A percentile compares a stretch with the other conserved stretches of the same genome.
phyloP scores from a whole-genome alignment of 352 stramenopile species.

The Globisporangium nodosum region DNA sequence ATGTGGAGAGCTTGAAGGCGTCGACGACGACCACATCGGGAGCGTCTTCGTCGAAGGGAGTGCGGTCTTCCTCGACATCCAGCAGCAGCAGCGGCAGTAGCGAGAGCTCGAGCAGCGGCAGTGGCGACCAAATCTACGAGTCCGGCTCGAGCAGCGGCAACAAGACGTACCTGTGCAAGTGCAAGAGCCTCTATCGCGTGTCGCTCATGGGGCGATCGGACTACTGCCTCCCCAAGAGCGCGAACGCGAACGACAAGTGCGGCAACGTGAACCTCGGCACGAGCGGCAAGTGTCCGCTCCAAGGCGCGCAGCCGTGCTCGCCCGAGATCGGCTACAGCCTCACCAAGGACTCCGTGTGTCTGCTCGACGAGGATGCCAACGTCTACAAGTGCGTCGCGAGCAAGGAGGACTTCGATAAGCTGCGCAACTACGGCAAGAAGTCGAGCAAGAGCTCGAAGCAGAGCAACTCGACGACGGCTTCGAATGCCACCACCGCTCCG shows the following conservation, averaged over 20 bases:
- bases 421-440: conserved; percentile 46
- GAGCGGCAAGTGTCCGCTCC: conserved; percentile 46
- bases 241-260: conserved; percentile 52
- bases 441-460: conserved; percentile 20
- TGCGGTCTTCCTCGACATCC: too few relatives aligned
- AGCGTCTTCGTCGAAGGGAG: not conserved
- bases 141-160: not conserved
- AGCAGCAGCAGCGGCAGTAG: conserved; percentile 10
- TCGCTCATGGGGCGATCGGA: conserved; percentile 71
- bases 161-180: conserved; percentile 20
- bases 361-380: conserved; percentile 48
- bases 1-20: not conserved
- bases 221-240: conserved; percentile 50
- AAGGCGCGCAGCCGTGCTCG: conserved; percentile 49
- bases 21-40: not conserved
- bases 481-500: not conserved
- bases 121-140: conserved; percentile 19
- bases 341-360: conserved; percentile 53
- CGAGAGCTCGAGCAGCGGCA: conserved; percentile 19
- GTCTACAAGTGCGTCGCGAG: conserved; percentile 75
- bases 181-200: conserved; percentile 32
- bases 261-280: conserved; percentile 48
- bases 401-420: conserved; percentile 56
- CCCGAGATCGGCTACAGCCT: conserved; percentile 45
- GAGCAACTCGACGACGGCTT: not conserved